Base-by-base conservation (phyloP, 306 rosid species). In the Rubus idaeus region DNA sequence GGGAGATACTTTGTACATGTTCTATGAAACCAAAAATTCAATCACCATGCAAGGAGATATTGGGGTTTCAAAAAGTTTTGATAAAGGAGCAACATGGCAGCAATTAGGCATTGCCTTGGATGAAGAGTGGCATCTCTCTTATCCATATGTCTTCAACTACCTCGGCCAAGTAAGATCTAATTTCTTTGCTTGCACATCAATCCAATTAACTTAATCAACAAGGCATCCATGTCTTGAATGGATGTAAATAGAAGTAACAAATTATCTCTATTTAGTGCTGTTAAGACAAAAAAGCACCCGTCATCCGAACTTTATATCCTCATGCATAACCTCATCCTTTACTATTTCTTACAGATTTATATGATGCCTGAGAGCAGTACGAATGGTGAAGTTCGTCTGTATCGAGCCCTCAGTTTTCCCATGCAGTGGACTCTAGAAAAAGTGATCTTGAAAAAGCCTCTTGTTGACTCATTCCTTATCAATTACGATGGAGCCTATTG, bases 81-180 rank as follows among this genome's bases (percentile, higher is more conserved):
- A 96, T 64, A 88, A 84, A 79, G 99, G 99, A 79, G 99, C 96
- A 77, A 87, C 97, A 68, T 96, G 99, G 99, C 80, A 92, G 73
- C 97, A 85, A 62, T 75, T 92, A 56, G 99, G 99, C 82, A 82
- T 91, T 78, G 99, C 97, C 75, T 88, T 96, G 90, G 77, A 86
- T 62, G 99, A 96, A 84, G 90, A 89, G 49, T 96, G 99, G 99
- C 99, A 96, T 90, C 97, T 96, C 75, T 96, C 99, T 70, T 96
- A 84, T 80, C 99, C 99, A 0, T 96, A 74, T 68, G 93, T 96
- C 76, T 96, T 96, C 81, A 73, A 83, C 73, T 89, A 96, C 80
- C 82, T 51, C 20, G 98, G 83, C 76, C 84, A 92, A 85, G 99
- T 96, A 90, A 82, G 84, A 17, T 26, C 56, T 20, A 70, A 20